Percentiles rank a stretch among this genome's conserved stretches.
Evolutionary conservation across 495 filamentous ascomycete species (phyloP).

Genomic region (Cairneyella variabilis): DNA sequence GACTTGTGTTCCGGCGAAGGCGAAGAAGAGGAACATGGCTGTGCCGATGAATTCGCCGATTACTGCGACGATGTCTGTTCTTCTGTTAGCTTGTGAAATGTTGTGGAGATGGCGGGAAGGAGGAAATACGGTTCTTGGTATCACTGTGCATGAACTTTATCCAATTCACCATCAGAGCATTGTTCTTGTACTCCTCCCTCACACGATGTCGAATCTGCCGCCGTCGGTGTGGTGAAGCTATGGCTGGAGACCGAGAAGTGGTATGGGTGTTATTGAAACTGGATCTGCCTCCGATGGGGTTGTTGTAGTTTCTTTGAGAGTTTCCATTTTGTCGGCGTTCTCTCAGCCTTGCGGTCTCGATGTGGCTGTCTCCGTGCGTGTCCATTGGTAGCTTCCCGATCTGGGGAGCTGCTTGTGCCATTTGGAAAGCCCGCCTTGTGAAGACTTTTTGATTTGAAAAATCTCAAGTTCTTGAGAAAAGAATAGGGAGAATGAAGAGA

Average conservation of each 20-base stretch:
- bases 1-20: constrained; percentile 33
- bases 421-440: too few species aligned
- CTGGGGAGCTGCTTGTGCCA: too few species aligned
- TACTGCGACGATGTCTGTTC: constrained; percentile 9
- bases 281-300: background rate
- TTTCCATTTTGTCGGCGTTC: too few species aligned
- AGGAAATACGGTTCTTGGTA: background rate
- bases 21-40: constrained; percentile 15
- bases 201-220: background rate
- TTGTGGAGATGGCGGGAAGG: background rate
- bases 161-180: background rate
- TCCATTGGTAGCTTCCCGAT: too few species aligned
- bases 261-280: background rate
- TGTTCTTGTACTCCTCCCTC: background rate
- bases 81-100: background rate
- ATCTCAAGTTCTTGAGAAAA: too few species aligned
- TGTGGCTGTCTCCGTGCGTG: too few species aligned
- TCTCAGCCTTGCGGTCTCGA: too few species aligned
- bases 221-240: background rate
- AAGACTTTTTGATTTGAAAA: too few species aligned
- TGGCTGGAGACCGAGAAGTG: background rate
- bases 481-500: too few species aligned
- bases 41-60: constrained; percentile 13
- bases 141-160: background rate
- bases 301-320: background rate